Percentiles rank a stretch among this genome's conserved stretches.
Conservation (phyloP, 306 rosid genomes). For the Benincasa hispida region DNA sequence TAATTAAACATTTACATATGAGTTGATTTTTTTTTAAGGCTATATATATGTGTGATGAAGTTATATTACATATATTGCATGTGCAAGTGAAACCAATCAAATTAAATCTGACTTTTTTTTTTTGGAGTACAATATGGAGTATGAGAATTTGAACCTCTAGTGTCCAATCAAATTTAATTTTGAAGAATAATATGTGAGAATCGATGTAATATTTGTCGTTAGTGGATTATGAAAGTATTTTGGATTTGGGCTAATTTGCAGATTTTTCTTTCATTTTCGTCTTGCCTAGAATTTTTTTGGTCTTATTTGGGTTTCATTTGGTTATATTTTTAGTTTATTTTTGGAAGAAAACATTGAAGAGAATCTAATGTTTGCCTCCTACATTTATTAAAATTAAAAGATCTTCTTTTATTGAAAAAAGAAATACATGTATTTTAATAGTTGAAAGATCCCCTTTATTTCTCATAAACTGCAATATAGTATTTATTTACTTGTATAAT, state of each 20-base stretch:
- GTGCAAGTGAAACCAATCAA: neutral
- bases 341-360: neutral
- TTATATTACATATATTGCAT: neutral
- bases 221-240: neutral
- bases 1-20: neutral
- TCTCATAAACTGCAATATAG: neutral
- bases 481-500: neutral
- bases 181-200: neutral
- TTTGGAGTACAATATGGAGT: no score
- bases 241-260: neutral
- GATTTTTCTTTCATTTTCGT: neutral
- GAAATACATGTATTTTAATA: neutral
- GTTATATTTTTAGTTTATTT: neutral
- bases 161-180: no score
- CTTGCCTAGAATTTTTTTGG: no score
- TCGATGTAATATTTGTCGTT: neutral
- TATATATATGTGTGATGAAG: neutral
- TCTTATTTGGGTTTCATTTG: neutral
- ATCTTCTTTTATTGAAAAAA: neutral
- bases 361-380: neutral
- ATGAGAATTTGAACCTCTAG: no score
- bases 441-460: neutral
- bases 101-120: neutral
- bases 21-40: no score
- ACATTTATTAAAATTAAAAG: neutral